Base-by-base conservation (phyloP, 352 stramenopile species). In the Pythium sp. region DNA sequence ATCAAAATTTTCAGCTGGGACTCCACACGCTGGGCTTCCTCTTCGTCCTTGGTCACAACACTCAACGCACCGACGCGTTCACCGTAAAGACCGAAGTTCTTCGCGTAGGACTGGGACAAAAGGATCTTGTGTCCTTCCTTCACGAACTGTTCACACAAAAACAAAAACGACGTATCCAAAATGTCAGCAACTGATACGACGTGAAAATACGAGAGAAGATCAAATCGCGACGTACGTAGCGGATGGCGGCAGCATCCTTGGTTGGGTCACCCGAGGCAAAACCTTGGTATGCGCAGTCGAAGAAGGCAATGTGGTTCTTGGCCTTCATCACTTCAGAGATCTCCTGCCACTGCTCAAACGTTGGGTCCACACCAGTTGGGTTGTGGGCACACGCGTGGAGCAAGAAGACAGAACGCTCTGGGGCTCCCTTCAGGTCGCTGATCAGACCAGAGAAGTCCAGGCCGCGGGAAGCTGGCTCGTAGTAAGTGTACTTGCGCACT, bases 21-120 rank as follows among this genome's bases (percentile, higher is more conserved):
- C 71, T 96, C 82, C 32, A 99, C 91, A 64, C 95, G 87, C 66
- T 97, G 87, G 36, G 95, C 96, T 84, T 99, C 98, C 32, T 99
- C 98, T 49, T 90, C 80, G 76, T 92, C 82, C 62, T 81, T 79
- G 28, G 90, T 97, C 61, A 99, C 97, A 32, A 99, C 87, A 41
- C 91, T 98, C 58, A 99, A 83, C 32, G 97, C 93, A 57, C 98
- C 98, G 28, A 99, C 92, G 73, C 98, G 86, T 77, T 99, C 96
- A 63, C 98, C 98, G 83, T 99, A 99, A 12, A 99, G 90, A 66
- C 98, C 98, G 79, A 99, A 99, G 93, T 99, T 99, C 87, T 99
- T 99, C 51, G 97, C 98, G 81, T 99, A 99, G 73, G 92, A 99
- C 88, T 99, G 98, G 43, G 95, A 94, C 61, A 99, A 79, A 18